Evolutionary conservation across 208 protist genomes (phyloP).

Genomic region (Entamoeba nuttalli): DNA sequence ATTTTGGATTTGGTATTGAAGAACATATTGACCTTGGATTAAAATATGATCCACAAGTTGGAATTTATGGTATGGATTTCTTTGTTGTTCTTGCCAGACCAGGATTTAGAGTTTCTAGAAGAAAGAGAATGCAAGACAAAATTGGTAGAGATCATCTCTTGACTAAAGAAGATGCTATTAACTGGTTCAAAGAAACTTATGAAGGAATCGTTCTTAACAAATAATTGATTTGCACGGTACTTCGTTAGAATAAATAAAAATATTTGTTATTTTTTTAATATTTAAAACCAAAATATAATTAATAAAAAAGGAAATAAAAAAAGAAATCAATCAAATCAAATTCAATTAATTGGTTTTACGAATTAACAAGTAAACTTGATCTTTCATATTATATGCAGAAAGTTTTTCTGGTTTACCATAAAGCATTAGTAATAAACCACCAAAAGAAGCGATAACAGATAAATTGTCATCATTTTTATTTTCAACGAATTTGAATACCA

Average conservation of each 20-base stretch:
- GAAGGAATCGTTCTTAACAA: constrained; percentile 51
- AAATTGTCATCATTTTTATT: neutral
- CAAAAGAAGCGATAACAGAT: constrained; percentile 1
- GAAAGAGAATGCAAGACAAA: constrained; percentile 35
- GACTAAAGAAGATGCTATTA: constrained; percentile 83
- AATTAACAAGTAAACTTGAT: neutral
- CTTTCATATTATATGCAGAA: neutral
- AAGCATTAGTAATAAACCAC: constrained; percentile 1
- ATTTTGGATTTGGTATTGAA: constrained; percentile 98
- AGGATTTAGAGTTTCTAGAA: constrained; percentile 68
- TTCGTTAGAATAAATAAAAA: too few relatives aligned
- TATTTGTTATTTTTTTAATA: too few relatives aligned
- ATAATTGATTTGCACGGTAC: neutral
- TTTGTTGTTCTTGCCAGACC: constrained; percentile 91
- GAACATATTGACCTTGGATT: constrained; percentile 99
- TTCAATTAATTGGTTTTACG: neutral
- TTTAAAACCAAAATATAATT: neutral
- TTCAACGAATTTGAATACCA: neutral
- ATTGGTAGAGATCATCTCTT: constrained; percentile 79
- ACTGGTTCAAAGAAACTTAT: constrained; percentile 95
- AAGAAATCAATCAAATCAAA: neutral
- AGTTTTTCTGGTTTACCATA: neutral
- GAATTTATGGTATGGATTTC: constrained; percentile 88
- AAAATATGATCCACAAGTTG: constrained; percentile 97
- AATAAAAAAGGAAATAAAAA: neutral